Base-by-base conservation (phyloP, 768 basidiomycete genomes). In the Mrakia blollopis region DNA sequence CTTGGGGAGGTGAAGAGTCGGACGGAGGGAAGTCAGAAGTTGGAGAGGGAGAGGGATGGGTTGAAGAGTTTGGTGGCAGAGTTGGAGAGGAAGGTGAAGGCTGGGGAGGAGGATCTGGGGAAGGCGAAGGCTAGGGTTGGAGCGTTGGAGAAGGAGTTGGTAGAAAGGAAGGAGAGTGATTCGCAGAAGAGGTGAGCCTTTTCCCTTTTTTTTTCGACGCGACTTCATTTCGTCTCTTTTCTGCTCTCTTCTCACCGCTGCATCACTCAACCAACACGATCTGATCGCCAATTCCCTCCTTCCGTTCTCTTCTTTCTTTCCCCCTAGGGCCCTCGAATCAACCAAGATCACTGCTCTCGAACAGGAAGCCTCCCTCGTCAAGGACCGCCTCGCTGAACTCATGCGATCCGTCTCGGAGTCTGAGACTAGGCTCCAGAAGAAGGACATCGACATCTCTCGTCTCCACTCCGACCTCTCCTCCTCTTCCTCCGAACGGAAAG, bases 21-120 rank as follows among this genome's bases (percentile, higher is more conserved):
- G 30, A 87, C 90, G 44, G 85, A 87, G 37, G 88, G 89, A 67
- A 87, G 91, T 73, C 87, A 89, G 21, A 85, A 84, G 9, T 83
- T 92, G 44, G 87, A 87, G 50, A 85, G 80, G 11, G 88, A 90
- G 76, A 86, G 89, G 75, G 88, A 90, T 32, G 88, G 89, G 50
- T 84, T 93, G 13, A 87, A 87, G 79, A 89, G 88, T 80, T 83
- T 88, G 63, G 86, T 88, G 14, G 90, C 91, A 71, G 91, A 93
- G 72, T 86, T 93, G 44, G 87, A 89, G 82, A 89, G 87, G 76
- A 84, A 91, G 69, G 87, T 91, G 4, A 80, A 86, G 37, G 89
- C 92, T 79, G 89, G 90, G n/a, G 91, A 93, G 78, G 91, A 95
- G 80, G 92, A 94, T 79, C 83, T 93, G 73, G 80, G 85, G 18